Evolutionary conservation across 495 filamentous ascomycete genomes (phyloP), one percentile per base, ranked within the genome.

Genomic region (Clavariopsis aquatica): DNA sequence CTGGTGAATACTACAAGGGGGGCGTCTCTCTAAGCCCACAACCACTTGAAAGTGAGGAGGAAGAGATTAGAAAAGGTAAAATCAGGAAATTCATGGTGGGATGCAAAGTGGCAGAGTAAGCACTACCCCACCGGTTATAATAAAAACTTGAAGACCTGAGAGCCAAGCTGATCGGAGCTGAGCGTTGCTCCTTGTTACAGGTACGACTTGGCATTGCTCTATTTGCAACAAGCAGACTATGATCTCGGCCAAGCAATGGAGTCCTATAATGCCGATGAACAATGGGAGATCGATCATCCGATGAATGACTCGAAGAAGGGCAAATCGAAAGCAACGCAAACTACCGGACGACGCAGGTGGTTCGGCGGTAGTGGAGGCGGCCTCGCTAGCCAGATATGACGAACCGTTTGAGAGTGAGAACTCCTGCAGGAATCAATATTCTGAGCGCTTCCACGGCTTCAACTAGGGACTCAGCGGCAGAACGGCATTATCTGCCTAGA

Each of bases 151-250:
- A 36, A 20, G 22, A 13, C 12, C 19, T 27, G 58, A 45, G 20
- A 15, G 24, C 60, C 20, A 34, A 56, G 61, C 57, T 61, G 49
- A 65, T 57, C 47, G 57, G 27, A 45, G 70, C 60, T 52, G 66
- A 75, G 73, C 65, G 31, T 76, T 70, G 65, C 73, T 60, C 70
- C 61, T 23, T 59, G 57, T 53, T 70, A 75, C 61, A 83, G 82
- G 66, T 91, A 91, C 60, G 85, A 91, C 69, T 77, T 89, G 20
- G 89, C 89, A 8, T 64, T 89, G 12, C 70, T 90, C 27, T 93
- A 93, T 69, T 74, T 92, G 27, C 76, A 87, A 57, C 85, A 86
- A 69, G 78, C 80, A 17, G 80, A 82, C 17, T 91, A 88, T 74
- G 80, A 91, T 49, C 76, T 91, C 19, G 81, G 83, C 17, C 67